Evolutionary conservation across 129 eudicot species (phyloP).

Genomic region (sunflower (Helianthus annuus)): HanXRQr2.0-SUNRISE NC_035448.2:154318865-154319364

Average conservation of each 20-base stretch:
- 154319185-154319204: slow-evolving; percentile 38
- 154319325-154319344: slow-evolving; percentile 56
- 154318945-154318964: slow-evolving; percentile 26
- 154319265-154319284: slow-evolving; percentile 53
- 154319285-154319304: slow-evolving; percentile 63
- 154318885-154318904: slow-evolving; percentile 19
- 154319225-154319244: slow-evolving; percentile 50
- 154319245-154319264: slow-evolving; percentile 63
- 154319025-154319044: slow-evolving; percentile 18
- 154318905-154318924: slow-evolving; percentile 28
- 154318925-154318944: slow-evolving; percentile 32
- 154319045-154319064: slow-evolving; percentile 4
- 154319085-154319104: slow-evolving; percentile 49
- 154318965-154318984: slow-evolving; percentile 23
- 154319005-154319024: slow-evolving; percentile 15
- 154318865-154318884: too few relatives aligned
- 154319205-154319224: slow-evolving; percentile 48
- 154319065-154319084: slow-evolving; percentile 45
- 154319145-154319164: slow-evolving; percentile 38
- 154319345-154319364: slow-evolving; percentile 63
- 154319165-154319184: slow-evolving; percentile 27
- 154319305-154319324: slow-evolving; percentile 60
- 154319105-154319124: slow-evolving; percentile 36
- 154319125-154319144: slow-evolving; percentile 37
- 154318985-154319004: background rate